These are phyloP conservation scores for Diaporthe citri DNA, from an alignment of 2,329 filamentous ascomycete species.

Conservation along the genomic window DNA sequence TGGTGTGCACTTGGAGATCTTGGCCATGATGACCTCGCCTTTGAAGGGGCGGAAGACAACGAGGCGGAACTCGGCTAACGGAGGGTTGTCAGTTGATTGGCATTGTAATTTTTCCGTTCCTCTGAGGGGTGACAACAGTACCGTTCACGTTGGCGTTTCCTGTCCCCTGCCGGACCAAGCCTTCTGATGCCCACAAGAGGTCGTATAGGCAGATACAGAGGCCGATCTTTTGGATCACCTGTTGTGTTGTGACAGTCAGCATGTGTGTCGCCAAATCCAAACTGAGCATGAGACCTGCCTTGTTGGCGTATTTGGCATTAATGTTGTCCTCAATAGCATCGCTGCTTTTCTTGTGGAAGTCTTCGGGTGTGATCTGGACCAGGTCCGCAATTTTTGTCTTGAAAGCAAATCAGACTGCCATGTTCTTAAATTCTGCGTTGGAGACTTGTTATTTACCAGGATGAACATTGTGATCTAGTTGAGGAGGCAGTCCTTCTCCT, in stretches of 20 bases:
- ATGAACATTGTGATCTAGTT: slow-evolving; percentile 60
- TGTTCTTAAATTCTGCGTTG: not conserved
- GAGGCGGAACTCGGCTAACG: slow-evolving; percentile 87
- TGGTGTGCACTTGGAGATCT: slow-evolving; percentile 80
- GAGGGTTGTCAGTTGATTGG: slow-evolving; percentile 34
- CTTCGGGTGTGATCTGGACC: slow-evolving; percentile 89
- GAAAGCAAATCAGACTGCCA: not conserved
- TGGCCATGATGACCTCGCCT: slow-evolving; percentile 88
- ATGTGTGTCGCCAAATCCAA: not conserved
- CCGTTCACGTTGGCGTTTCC: slow-evolving; percentile 96
- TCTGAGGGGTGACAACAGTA: slow-evolving; percentile 50
- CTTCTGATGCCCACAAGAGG: slow-evolving; percentile 88
- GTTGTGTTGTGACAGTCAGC: slow-evolving; percentile 48
- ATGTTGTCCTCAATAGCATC: slow-evolving; percentile 94
- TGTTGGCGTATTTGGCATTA: slow-evolving; percentile 96
- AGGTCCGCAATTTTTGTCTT: slow-evolving; percentile 95
- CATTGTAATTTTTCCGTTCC: not conserved
- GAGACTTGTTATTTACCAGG: slow-evolving; percentile 51
- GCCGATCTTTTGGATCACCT: slow-evolving; percentile 93
- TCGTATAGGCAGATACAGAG: slow-evolving; percentile 96
- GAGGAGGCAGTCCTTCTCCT: not conserved
- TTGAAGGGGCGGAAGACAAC: slow-evolving; percentile 97
- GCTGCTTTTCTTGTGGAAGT: slow-evolving; percentile 86
- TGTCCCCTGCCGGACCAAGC: slow-evolving; percentile 91
- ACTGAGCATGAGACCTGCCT: slow-evolving; percentile 60